Conservation (phyloP, 2,329 filamentous ascomycete genomes). For the Aspergillus viridinutans region DNA sequence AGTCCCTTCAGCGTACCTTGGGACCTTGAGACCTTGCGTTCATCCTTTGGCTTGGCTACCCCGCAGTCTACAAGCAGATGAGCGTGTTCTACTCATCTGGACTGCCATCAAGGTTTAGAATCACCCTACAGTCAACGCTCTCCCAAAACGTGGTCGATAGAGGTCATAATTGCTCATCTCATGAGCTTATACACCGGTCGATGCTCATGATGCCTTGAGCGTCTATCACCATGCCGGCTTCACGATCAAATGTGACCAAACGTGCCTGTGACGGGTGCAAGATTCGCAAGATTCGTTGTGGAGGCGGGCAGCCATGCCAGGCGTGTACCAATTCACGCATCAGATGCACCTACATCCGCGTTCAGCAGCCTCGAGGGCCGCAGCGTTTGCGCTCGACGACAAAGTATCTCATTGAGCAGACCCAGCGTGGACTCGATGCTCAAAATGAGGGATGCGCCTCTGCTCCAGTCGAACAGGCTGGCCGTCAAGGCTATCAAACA, state of each 20-base stretch:
- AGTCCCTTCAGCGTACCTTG: background rate
- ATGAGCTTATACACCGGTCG: background rate
- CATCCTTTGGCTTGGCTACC: background rate
- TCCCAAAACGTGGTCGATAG: too few species aligned
- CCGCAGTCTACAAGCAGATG: background rate
- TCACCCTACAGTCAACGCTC: too few species aligned
- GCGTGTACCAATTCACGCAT: conserved; percentile 45
- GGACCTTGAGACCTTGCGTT: too few species aligned
- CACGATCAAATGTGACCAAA: conserved; percentile 23
- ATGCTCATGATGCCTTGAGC: background rate
- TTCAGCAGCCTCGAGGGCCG: conserved; percentile 45
- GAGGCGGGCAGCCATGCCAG: conserved; percentile 45
- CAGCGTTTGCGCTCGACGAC: conserved; percentile 34
- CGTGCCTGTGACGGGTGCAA: conserved; percentile 52
- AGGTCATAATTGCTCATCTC: background rate
- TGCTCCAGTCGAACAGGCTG: background rate
- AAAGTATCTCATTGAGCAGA: conserved; percentile 18
- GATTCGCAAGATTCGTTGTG: conserved; percentile 51
- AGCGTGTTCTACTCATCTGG: background rate
- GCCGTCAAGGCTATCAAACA: background rate
- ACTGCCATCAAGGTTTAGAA: too few species aligned
- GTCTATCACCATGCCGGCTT: conserved; percentile 8
- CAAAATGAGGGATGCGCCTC: background rate
- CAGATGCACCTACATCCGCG: conserved; percentile 49
- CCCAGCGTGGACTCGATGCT: conserved; percentile 9